A percentile compares a stretch with the other conserved stretches of the same genome.
Conservation (phyloP, 2,329 filamentous ascomycete species). For the Aspergillus texensis region DNA sequence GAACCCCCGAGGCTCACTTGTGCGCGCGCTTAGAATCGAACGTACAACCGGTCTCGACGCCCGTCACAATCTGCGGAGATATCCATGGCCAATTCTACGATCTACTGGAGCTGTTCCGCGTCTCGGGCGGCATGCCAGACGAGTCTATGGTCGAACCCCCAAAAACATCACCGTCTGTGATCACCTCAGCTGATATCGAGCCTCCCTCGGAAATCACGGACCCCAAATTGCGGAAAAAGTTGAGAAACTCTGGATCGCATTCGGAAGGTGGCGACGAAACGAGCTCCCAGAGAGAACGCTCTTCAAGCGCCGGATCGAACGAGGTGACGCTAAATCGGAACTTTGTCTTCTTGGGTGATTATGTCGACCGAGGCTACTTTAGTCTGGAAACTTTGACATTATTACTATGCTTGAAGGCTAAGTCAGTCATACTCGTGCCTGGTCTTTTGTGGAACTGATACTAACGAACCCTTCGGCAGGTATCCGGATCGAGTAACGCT, state of each 20-base stretch:
- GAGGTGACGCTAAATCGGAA: conserved; percentile 62
- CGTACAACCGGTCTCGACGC: conserved; percentile 95
- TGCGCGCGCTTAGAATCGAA: conserved; percentile 75
- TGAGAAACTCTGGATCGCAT: conserved; percentile 55
- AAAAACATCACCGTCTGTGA: conserved; percentile 70
- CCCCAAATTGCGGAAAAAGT: conserved; percentile 82
- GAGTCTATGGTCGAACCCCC: conserved; percentile 71
- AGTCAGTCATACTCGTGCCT: conserved; percentile 34
- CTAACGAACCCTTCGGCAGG: conserved; percentile 40
- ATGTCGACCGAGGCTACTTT: conserved; percentile 75
- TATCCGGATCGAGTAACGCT: conserved; percentile 73
- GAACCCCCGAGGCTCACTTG: conserved; percentile 15
- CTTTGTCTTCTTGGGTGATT: conserved; percentile 73
- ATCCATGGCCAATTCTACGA: conserved; percentile 99
- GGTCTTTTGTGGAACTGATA: background rate
- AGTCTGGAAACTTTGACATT: conserved; percentile 73
- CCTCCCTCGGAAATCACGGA: conserved; percentile 87
- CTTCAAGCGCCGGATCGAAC: conserved; percentile 32
- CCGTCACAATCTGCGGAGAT: conserved; percentile 95
- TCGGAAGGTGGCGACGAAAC: conserved; percentile 36
- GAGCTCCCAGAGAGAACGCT: conserved; percentile 27
- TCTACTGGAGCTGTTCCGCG: conserved; percentile 91
- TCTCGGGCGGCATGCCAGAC: conserved; percentile 94
- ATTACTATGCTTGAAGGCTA: conserved; percentile 72
- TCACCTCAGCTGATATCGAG: conserved; percentile 89